Evolutionary conservation across 495 filamentous ascomycete genomes (phyloP), one percentile per base, ranked within the genome.

Genomic region (Aspergillus mulundensis): DNA sequence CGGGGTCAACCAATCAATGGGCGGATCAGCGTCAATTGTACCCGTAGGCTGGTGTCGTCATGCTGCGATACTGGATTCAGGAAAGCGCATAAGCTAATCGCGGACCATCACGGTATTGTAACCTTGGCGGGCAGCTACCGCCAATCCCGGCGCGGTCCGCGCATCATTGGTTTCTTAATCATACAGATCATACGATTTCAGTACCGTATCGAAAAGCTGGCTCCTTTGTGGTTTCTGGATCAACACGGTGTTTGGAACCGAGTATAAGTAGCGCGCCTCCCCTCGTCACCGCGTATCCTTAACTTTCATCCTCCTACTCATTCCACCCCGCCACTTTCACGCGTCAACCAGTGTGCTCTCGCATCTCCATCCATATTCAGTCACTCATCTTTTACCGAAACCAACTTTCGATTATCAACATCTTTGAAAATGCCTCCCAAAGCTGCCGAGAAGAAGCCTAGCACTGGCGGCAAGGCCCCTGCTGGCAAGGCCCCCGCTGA

Each of bases 361-460:
- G 12, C 63, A 66, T 63, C 59, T 61, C 56, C 57, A 64, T 61
- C 61, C 61, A 50, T 53, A 46, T 45, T 30, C 32, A 30, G 18
- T 39, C 55, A 60, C 50, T 56, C 38, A 41, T 53, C 49, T 40
- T 32, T 63, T 58, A 52, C 53, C 21, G 38, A 46, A 47, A n/a
- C 14, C 18, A 16, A 50, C 16, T 39, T 39, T 39, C 19, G 45
- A 55, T 56, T 47, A 47, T 60, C 66, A 53, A 70, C 78, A 59
- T 66, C 66, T 67, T 72, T 44, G 12, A 86, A 87, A 86, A 96
- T 95, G 92, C 84, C 91, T 82, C 91, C 91, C 60, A 96, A 96
- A 82, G 88, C 90, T 71, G 88, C 84, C 68, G 84, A 90, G 69
- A 92, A 97, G 90, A 97, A 96, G 87, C 93, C 93, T 78, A 89